Evolutionary conservation across 495 filamentous ascomycete species (phyloP).

Genomic region (Chaetomium fimeti): DNA sequence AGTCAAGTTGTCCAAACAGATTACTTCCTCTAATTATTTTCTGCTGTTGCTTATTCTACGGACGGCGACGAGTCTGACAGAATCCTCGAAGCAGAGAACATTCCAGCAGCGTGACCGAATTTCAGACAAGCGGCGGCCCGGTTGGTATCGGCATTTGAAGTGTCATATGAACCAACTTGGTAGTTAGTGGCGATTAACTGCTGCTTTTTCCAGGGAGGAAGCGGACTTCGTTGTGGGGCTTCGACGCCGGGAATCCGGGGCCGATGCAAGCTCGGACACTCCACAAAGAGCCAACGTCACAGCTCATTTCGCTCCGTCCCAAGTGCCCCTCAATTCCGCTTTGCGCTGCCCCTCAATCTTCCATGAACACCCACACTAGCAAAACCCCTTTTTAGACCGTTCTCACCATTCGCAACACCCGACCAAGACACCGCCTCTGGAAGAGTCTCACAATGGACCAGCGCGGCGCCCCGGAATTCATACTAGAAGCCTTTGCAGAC

Average conservation of each 20-base stretch:
- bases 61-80: background rate
- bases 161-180: background rate
- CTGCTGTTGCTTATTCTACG: background rate
- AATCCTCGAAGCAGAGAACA: background rate
- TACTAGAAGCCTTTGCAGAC: conserved; percentile 80
- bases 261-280: conserved; percentile 3
- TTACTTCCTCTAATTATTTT: too few species aligned
- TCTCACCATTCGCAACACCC: conserved; percentile 1
- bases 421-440: background rate
- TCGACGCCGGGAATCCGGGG: conserved; percentile 9
- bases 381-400: background rate
- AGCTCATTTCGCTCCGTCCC: conserved; percentile 16
- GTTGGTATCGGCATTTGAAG: conserved; percentile 13
- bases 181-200: background rate
- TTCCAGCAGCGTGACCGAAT: background rate
- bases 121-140: background rate
- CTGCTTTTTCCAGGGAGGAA: too few species aligned
- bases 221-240: background rate
- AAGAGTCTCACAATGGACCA: conserved; percentile 46
- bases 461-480: conserved; percentile 71
- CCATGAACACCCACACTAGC: background rate
- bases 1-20: too few species aligned
- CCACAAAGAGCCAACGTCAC: conserved; percentile 18
- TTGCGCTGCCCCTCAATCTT: conserved; percentile 19
- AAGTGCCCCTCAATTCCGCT: conserved; percentile 18